These are phyloP conservation scores for Kockovaella imperatae DNA, from an alignment of 768 basidiomycete species.

Conservation along the genomic window DNA sequence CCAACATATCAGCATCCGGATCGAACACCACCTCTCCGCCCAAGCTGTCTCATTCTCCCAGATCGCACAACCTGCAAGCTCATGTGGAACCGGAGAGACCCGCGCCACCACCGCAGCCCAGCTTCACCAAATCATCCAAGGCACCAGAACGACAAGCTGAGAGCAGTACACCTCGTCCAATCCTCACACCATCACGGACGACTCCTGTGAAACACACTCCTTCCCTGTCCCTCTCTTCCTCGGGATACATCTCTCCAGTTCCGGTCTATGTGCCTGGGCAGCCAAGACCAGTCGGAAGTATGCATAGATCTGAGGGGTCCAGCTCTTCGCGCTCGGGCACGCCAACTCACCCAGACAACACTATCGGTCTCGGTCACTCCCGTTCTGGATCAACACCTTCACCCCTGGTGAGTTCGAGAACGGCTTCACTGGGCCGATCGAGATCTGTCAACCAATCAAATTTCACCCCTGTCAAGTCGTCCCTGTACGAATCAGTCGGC, in stretches of 20 bases:
- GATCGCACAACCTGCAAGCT: slow-evolving; percentile 25
- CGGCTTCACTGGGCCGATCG: slow-evolving; percentile 19
- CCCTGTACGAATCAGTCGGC: no score
- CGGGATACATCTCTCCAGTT: slow-evolving; percentile 3
- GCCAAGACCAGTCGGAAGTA: slow-evolving; percentile 26
- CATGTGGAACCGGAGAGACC: slow-evolving; percentile 13
- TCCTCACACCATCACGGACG: slow-evolving; percentile 24
- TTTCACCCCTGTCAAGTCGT: neutral
- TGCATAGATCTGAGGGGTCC: slow-evolving; percentile 27
- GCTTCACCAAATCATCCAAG: no score
- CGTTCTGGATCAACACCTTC: slow-evolving; percentile 16
- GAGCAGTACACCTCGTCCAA: slow-evolving; percentile 12
- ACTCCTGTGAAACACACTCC: slow-evolving; percentile 21
- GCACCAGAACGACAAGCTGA: no score
- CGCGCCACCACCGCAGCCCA: neutral
- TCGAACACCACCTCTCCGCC: slow-evolving; percentile 10
- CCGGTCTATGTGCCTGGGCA: slow-evolving; percentile 35
- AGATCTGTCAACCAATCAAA: slow-evolving; percentile 14
- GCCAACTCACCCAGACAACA: slow-evolving; percentile 13
- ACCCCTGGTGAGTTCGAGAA: slow-evolving; percentile 6
- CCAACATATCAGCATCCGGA: neutral
- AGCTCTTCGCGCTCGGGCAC: slow-evolving; percentile 21
- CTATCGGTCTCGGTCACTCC: slow-evolving; percentile 4
- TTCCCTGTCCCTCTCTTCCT: slow-evolving; percentile 11
- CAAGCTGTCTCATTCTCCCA: slow-evolving; percentile 22